Conservation (phyloP, 441 rosid genomes). For the Pelargonium australe region DNA sequence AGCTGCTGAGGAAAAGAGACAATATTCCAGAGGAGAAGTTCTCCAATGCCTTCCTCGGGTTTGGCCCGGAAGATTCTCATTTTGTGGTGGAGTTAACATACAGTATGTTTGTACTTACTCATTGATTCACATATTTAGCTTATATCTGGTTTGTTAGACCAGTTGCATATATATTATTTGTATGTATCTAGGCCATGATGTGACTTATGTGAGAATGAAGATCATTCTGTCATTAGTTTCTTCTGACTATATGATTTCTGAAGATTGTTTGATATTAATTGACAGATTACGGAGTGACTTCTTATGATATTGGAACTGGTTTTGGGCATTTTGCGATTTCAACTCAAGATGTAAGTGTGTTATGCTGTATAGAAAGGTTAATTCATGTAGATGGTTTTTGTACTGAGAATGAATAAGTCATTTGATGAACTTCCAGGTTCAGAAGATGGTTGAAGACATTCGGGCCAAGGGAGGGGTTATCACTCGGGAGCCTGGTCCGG, state of each 20-base stretch:
- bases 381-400: conserved; percentile 1
- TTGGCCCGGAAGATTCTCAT: conserved; percentile 70
- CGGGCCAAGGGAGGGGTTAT: conserved; percentile 76
- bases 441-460: conserved; percentile 67
- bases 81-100: conserved; percentile 84
- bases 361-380: conserved; percentile 2
- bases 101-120: conserved; percentile 37
- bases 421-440: conserved; percentile 37
- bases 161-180: too few species aligned
- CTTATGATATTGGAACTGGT: conserved; percentile 93
- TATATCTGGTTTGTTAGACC: too few species aligned
- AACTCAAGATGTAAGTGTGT: conserved; percentile 64
- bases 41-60: conserved; percentile 90
- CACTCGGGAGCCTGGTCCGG: conserved; percentile 92
- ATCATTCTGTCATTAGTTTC: background rate
- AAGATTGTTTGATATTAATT: conserved; percentile 17
- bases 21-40: conserved; percentile 91
- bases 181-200: too few species aligned
- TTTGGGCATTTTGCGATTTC: conserved; percentile 94
- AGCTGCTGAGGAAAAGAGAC: conserved; percentile 82
- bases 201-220: too few species aligned
- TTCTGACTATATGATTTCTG: background rate
- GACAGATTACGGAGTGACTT: conserved; percentile 76
- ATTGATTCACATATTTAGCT: too few species aligned
- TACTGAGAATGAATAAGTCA: conserved; percentile 15